phyloP scores from a whole-genome alignment of 805 yeast species.

The Schwanniomyces sp. region DNA sequence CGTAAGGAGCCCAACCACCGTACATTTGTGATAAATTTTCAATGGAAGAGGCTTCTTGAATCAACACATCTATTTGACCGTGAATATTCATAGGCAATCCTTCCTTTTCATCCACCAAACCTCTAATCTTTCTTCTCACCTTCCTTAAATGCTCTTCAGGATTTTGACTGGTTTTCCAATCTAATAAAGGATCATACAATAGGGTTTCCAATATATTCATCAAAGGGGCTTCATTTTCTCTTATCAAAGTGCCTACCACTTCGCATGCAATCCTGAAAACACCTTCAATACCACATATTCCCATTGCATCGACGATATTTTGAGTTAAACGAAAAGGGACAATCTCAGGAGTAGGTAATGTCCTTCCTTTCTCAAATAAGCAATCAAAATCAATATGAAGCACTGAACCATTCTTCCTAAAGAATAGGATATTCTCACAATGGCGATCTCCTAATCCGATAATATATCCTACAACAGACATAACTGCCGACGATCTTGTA shows the following conservation, averaged over 20 bases:
- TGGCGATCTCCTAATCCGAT: conserved; percentile 96
- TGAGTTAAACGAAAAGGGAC: conserved; percentile 93
- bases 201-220: conserved; percentile 92
- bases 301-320: conserved; percentile 91
- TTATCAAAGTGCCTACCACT: conserved; percentile 68
- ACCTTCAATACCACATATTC: conserved; percentile 87
- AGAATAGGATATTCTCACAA: conserved; percentile 82
- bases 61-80: conserved; percentile 89
- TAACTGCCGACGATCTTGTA: conserved; percentile 83
- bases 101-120: conserved; percentile 73
- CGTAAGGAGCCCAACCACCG: conserved; percentile 75
- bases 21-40: conserved; percentile 83
- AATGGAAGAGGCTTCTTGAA: conserved; percentile 74
- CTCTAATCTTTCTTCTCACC: conserved; percentile 78
- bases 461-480: conserved; percentile 96
- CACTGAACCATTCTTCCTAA: conserved; percentile 72
- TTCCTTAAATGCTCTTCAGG: conserved; percentile 72
- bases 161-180: conserved; percentile 54
- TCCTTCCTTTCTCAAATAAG: conserved; percentile 82
- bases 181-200: conserved; percentile 87
- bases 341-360: conserved; percentile 77
- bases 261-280: conserved; percentile 83
- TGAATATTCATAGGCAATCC: conserved; percentile 85
- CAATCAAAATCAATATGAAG: conserved; percentile 97
- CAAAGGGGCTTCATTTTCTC: conserved; percentile 78